Evolutionary conservation across 805 yeast species (phyloP), one percentile per base, ranked within the genome.

Genomic region (Wickerhamiella azymoides): DNA sequence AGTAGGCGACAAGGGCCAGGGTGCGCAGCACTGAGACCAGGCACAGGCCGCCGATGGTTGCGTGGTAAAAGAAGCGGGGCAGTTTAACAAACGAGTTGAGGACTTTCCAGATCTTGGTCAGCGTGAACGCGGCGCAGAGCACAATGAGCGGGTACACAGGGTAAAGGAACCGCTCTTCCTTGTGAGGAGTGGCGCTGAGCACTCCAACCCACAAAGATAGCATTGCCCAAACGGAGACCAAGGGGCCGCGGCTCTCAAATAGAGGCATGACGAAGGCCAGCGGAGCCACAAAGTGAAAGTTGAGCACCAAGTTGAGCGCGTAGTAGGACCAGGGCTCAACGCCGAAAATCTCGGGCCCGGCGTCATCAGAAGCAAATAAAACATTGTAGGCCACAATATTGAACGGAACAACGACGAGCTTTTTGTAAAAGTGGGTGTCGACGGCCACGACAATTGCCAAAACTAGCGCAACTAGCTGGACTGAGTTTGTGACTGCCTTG

Each of bases 301-400:
- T 41, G 11, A 41, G 39, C 14, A 38, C 44, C 27, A 41, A 14
- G 44, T 41, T 41, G 32, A 41, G 32, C 16, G 25, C 50, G 57
- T 89, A 89, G 60, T 83, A 89, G 30, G 66, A 58, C 63, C 80
- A 68, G 11, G 92, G 84, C 60, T 88, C 96, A 5, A 74, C 74
- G 24, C 96, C 96, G 63, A 86, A 89, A 19, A 89, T 85, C 49
- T 83, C 79, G 1, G 96, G 96, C 0, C 96, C 96, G 21, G 84
- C 69, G 6, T 72, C 72, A 36, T 75, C 82, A 47, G 69, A 67
- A 0, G 93, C 77, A 57, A 69, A 61, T 47, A 80, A 63, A 1
- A 88, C 95, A 56, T 89, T 88, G 63, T 89, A 89, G 18, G 76
- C 61, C 4, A 86, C 79, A 50, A 86, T 86, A 57, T 88, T 89